A percentile compares a stretch with the other conserved stretches of the same genome.
These are phyloP conservation scores for Datura wrightii DNA, from an alignment of 257 asterid species.

Conservation along the genomic window DNA sequence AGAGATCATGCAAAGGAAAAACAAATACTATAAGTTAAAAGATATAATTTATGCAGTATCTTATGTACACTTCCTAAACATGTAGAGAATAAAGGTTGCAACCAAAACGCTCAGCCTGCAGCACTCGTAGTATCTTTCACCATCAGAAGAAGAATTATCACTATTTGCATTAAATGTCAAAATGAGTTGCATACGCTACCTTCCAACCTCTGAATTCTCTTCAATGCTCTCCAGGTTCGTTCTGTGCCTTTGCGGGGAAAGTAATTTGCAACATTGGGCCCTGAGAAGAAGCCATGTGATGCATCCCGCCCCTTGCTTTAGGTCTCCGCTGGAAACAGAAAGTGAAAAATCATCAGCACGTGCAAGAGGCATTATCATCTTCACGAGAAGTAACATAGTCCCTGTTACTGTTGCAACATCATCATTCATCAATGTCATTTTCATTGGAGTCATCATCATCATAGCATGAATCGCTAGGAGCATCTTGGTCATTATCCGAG, in stretches of 20 bases:
- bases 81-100: slow-evolving; percentile 16
- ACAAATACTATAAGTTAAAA: slow-evolving; percentile 4
- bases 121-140: slow-evolving; percentile 38
- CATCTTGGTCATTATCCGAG: slow-evolving; percentile 37
- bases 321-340: slow-evolving; percentile 65
- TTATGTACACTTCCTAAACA: slow-evolving; percentile 39
- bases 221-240: slow-evolving; percentile 42
- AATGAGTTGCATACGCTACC: slow-evolving; percentile 56
- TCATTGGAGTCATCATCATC: slow-evolving; percentile 35
- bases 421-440: slow-evolving; percentile 35
- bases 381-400: slow-evolving; percentile 31
- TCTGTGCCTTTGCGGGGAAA: slow-evolving; percentile 51
- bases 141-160: slow-evolving; percentile 53
- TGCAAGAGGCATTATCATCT: slow-evolving; percentile 35
- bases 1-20: slow-evolving; percentile 1
- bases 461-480: slow-evolving; percentile 35
- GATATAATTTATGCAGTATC: slow-evolving; percentile 34
- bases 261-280: slow-evolving; percentile 62
- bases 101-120: slow-evolving; percentile 38
- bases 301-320: slow-evolving; percentile 54
- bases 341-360: slow-evolving; percentile 54
- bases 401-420: slow-evolving; percentile 31
- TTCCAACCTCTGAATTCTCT: slow-evolving; percentile 46
- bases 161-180: slow-evolving; percentile 49
- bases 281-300: slow-evolving; percentile 52